phyloP scores from a whole-genome alignment of 75 land plant species.

The Picea sitchensis region DNA sequence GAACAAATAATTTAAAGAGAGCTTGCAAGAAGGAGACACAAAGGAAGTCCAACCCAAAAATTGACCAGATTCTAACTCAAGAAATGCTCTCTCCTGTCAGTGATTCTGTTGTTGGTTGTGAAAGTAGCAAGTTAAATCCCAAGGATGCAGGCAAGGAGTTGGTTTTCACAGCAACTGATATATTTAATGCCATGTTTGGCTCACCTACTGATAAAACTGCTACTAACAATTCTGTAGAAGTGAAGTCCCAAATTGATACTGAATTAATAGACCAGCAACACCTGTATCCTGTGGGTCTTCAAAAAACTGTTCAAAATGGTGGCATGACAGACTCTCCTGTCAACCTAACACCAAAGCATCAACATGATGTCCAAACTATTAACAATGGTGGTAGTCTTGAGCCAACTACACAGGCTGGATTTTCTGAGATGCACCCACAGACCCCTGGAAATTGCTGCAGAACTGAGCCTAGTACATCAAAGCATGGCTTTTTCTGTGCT shows the following conservation, averaged over 20 bases:
- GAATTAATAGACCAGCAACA: not conserved
- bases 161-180: not conserved
- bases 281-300: not conserved
- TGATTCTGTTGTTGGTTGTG: conserved; percentile 1
- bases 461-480: conserved; percentile 6
- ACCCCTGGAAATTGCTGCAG: not conserved
- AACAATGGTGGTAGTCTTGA: conserved; percentile 1
- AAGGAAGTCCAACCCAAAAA: not conserved
- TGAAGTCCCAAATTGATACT: not conserved
- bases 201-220: not conserved
- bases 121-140: not conserved
- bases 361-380: not conserved
- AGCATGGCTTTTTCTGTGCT: conserved; percentile 37
- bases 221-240: not conserved
- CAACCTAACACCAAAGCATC: not conserved
- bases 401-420: not conserved
- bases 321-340: not conserved
- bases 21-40: not conserved
- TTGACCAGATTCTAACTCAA: not conserved
- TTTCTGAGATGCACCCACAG: not conserved
- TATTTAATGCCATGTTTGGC: conserved; percentile 12
- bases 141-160: not conserved
- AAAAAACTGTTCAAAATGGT: not conserved
- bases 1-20: not conserved
- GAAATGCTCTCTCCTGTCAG: not conserved